Evolutionary conservation across 495 filamentous ascomycete species (phyloP).

Genomic region (Neurospora sublineolata): DNA sequence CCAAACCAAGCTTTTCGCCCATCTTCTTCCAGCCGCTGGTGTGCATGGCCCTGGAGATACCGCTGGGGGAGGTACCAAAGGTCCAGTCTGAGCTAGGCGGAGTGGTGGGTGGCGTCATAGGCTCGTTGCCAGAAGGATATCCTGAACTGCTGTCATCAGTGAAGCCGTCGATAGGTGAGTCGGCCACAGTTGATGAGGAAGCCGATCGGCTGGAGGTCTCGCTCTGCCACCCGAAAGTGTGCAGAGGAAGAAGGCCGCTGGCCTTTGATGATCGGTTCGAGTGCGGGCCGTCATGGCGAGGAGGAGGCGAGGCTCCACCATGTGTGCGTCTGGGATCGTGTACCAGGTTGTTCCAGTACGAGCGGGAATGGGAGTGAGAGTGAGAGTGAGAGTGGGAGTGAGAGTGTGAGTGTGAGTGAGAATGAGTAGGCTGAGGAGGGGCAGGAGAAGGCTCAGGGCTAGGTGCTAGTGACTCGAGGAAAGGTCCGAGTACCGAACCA

Average conservation of each 20-base stretch:
- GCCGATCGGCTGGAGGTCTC: slow-evolving; percentile 25
- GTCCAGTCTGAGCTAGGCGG: slow-evolving; percentile 58
- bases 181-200: slow-evolving; percentile 24
- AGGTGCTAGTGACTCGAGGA: slow-evolving; percentile 49
- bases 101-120: slow-evolving; percentile 83
- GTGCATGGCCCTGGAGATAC: slow-evolving; percentile 40
- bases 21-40: slow-evolving; percentile 73
- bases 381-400: slow-evolving; percentile 2
- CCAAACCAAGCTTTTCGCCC: slow-evolving; percentile 63
- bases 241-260: slow-evolving; percentile 31
- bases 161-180: slow-evolving; percentile 26
- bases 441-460: slow-evolving; percentile 4
- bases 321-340: background rate
- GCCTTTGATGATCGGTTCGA: slow-evolving; percentile 30
- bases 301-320: background rate
- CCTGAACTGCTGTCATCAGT: slow-evolving; percentile 43
- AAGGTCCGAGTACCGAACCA: slow-evolving; percentile 79
- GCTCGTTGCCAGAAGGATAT: slow-evolving; percentile 45
- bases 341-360: background rate
- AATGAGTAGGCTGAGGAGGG: slow-evolving; percentile 20
- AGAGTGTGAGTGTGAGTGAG: slow-evolving; percentile 5
- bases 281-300: slow-evolving; percentile 16
- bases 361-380: background rate
- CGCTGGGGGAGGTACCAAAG: slow-evolving; percentile 36
- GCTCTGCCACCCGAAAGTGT: slow-evolving; percentile 28